Evolutionary conservation across 768 basidiomycete species (phyloP).

Genomic region (Zangia roseola): DNA sequence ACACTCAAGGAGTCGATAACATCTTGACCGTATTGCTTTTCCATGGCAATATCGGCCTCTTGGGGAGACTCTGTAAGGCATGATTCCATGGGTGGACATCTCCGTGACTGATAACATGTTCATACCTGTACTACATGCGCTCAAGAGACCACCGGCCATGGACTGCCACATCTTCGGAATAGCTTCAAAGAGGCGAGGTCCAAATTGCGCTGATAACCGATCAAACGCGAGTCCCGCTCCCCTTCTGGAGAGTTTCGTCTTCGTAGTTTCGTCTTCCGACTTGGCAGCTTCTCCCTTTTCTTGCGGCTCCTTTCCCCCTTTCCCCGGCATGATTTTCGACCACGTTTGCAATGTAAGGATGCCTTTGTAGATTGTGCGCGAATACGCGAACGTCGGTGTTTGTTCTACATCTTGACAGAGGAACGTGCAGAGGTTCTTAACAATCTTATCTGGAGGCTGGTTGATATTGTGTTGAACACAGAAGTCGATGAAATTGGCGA

Average conservation of each 20-base stretch:
- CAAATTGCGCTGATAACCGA: slow-evolving; percentile 76
- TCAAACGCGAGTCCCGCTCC: slow-evolving; percentile 85
- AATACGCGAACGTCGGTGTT: slow-evolving; percentile 84
- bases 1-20: slow-evolving; percentile 92
- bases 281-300: slow-evolving; percentile 45
- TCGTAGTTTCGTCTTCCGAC: slow-evolving; percentile 52
- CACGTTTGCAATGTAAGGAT: slow-evolving; percentile 71
- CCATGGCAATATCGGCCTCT: slow-evolving; percentile 63
- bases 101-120: not conserved
- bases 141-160: slow-evolving; percentile 76
- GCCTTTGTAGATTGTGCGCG: slow-evolving; percentile 59
- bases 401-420: slow-evolving; percentile 87
- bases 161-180: slow-evolving; percentile 97
- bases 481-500: slow-evolving; percentile 86
- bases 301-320: slow-evolving; percentile 37
- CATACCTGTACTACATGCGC: slow-evolving; percentile 66
- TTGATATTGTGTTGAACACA: slow-evolving; percentile 69
- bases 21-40: slow-evolving; percentile 78
- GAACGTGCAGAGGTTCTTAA: slow-evolving; percentile 96
- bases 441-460: slow-evolving; percentile 93
- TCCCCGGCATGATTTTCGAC: slow-evolving; percentile 35
- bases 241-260: slow-evolving; percentile 71
- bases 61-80: slow-evolving; percentile 46
- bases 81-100: not conserved
- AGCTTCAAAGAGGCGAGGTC: slow-evolving; percentile 61